phyloP scores from a whole-genome alignment of 2,329 filamentous ascomycete genomes.

The Aspergillus puulaauensis region DNA sequence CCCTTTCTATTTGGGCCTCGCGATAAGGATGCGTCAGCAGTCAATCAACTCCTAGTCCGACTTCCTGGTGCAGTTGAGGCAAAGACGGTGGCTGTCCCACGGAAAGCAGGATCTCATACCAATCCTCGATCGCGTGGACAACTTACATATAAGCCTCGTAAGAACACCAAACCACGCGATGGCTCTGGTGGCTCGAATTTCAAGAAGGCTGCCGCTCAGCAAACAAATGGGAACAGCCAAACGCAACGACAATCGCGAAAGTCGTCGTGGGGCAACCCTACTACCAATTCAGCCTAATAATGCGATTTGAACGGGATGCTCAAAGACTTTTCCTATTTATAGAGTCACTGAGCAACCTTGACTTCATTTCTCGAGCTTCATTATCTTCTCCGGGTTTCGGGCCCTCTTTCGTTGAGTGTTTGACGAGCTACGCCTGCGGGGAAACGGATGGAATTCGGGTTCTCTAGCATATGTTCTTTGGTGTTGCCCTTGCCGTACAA shows the following conservation, averaged over 20 bases:
- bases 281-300: constrained; percentile 25
- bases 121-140: constrained; percentile 27
- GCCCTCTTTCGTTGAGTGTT: constrained; percentile 19
- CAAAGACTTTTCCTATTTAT: neutral
- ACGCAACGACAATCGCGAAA: constrained; percentile 29
- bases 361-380: constrained; percentile 5
- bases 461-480: constrained; percentile 20
- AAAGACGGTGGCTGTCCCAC: constrained; percentile 42
- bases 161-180: constrained; percentile 33
- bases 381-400: constrained; percentile 16
- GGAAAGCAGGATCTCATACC: constrained; percentile 27
- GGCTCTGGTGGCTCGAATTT: constrained; percentile 18
- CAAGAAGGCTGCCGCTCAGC: constrained; percentile 30
- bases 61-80: constrained; percentile 48
- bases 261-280: constrained; percentile 29
- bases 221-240: constrained; percentile 21
- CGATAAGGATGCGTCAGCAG: constrained; percentile 39
- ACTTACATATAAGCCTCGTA: constrained; percentile 30
- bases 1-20: constrained; percentile 41
- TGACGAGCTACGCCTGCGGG: constrained; percentile 24
- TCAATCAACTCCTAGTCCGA: constrained; percentile 43
- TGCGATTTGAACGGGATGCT: constrained; percentile 1
- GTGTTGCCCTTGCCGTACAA: constrained; percentile 19
- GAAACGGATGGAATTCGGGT: constrained; percentile 19
- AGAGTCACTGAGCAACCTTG: neutral